Conservation (phyloP, 495 filamentous ascomycete species). For the Usnea hakonensis region DNA sequence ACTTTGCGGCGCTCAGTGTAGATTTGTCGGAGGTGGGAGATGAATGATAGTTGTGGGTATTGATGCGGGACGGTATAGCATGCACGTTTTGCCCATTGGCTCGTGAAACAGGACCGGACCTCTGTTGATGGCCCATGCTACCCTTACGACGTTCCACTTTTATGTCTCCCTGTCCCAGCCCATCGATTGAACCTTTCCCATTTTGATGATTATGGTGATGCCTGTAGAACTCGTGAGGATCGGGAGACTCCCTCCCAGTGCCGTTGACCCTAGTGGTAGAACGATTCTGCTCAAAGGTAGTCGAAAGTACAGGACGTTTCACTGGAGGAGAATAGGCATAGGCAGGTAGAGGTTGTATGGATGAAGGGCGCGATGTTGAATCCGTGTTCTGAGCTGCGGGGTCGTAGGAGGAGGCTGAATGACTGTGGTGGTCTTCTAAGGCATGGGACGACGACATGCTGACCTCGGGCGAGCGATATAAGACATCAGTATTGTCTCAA, state of each 20-base stretch:
- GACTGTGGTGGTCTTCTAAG: slow-evolving; percentile 17
- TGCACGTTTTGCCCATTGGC: slow-evolving; percentile 11
- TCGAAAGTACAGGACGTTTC: slow-evolving; percentile 26
- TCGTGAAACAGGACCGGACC: slow-evolving; percentile 8
- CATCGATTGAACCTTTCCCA: slow-evolving; percentile 22
- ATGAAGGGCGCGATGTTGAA: slow-evolving; percentile 1
- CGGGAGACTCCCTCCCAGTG: slow-evolving; percentile 33
- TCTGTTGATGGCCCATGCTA: slow-evolving; percentile 19
- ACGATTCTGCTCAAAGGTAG: slow-evolving; percentile 21
- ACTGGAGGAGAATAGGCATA: slow-evolving; percentile 21
- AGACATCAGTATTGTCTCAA: slow-evolving; percentile 19
- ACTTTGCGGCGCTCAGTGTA: slow-evolving; percentile 20
- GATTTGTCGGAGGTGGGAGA: slow-evolving; percentile 26
- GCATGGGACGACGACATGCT: slow-evolving; percentile 24
- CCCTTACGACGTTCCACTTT: slow-evolving; percentile 25
- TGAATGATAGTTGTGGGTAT: slow-evolving; percentile 31
- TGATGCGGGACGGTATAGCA: slow-evolving; percentile 25
- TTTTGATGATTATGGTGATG: slow-evolving; percentile 29
- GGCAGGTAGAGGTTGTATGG: slow-evolving; percentile 20
- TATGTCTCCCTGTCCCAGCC: slow-evolving; percentile 25
- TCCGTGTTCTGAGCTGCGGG: slow-evolving; percentile 6
- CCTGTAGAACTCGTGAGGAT: slow-evolving; percentile 50
- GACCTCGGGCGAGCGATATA: slow-evolving; percentile 4
- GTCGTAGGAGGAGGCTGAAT: slow-evolving; percentile 14
- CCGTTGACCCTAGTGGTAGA: slow-evolving; percentile 16